These are phyloP conservation scores for Ephemerocybe angulata DNA, from an alignment of 768 basidiomycete genomes.

Conservation along the genomic window DNA sequence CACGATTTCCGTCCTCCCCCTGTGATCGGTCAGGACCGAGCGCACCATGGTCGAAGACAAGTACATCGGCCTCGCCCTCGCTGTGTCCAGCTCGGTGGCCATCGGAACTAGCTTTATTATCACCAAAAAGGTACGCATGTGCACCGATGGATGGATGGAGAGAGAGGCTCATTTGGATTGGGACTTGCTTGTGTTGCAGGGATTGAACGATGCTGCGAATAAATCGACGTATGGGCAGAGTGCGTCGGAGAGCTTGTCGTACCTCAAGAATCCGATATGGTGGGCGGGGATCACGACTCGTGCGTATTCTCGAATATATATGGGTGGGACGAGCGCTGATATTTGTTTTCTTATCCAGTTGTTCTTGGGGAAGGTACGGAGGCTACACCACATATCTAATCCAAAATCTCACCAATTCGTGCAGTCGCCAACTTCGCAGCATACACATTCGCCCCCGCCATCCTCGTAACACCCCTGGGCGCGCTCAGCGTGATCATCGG, in stretches of 20 bases:
- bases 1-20: background rate
- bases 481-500: conserved; percentile 95
- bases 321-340: background rate
- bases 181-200: too few species aligned
- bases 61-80: conserved; percentile 89
- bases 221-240: conserved; percentile 43
- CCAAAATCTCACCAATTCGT: conserved; percentile 2
- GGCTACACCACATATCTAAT: background rate
- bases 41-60: conserved; percentile 80
- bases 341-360: conserved; percentile 49
- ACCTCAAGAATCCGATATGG: conserved; percentile 91
- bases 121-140: conserved; percentile 84
- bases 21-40: conserved; percentile 2
- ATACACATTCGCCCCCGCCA: conserved; percentile 96
- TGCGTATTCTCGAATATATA: conserved; percentile 41
- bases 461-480: conserved; percentile 97
- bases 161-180: background rate
- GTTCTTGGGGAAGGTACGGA: conserved; percentile 82
- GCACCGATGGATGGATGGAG: background rate
- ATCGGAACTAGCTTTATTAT: conserved; percentile 98
- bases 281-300: conserved; percentile 93
- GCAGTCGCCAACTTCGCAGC: conserved; percentile 90
- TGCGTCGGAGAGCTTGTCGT: conserved; percentile 80
- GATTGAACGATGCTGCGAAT: conserved; percentile 80
- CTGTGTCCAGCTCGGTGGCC: conserved; percentile 76